A percentile compares a stretch with the other conserved stretches of the same genome.
Evolutionary conservation across 805 yeast species (phyloP).

Genomic region (Lipomyces orientalis): DNA sequence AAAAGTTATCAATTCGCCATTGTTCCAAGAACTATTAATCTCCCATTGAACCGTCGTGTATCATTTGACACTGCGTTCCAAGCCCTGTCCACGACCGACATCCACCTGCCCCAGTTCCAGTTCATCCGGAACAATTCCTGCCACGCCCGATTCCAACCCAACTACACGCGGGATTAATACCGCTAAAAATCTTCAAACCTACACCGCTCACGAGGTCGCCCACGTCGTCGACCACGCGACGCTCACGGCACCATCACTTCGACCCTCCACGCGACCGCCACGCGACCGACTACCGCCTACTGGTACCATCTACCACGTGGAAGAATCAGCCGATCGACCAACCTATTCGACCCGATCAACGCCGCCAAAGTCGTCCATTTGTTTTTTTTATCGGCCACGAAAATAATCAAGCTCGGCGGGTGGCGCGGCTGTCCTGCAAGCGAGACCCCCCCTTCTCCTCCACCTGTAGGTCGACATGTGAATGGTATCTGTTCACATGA

Average conservation of each 20-base stretch:
- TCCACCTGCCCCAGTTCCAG: neutral
- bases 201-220: neutral
- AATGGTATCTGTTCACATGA: too few species aligned
- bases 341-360: conserved; percentile 1
- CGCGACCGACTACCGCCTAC: neutral
- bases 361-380: neutral
- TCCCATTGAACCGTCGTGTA: too few species aligned
- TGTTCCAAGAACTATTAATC: too few species aligned
- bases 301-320: neutral
- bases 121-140: neutral
- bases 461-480: too few species aligned
- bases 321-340: neutral
- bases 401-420: too few species aligned
- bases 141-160: neutral
- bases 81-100: too few species aligned
- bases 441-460: too few species aligned
- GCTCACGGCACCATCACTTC: neutral
- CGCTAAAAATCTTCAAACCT: neutral
- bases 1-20: conserved; percentile 1
- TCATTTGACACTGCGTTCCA: too few species aligned
- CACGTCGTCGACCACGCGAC: neutral
- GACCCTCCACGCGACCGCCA: neutral
- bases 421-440: too few species aligned
- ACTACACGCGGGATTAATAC: neutral
- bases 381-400: too few species aligned